Evolutionary conservation across 2,329 filamentous ascomycete genomes (phyloP), one percentile per base, ranked within the genome.

Genomic region (Aureobasidium uvarum): DNA sequence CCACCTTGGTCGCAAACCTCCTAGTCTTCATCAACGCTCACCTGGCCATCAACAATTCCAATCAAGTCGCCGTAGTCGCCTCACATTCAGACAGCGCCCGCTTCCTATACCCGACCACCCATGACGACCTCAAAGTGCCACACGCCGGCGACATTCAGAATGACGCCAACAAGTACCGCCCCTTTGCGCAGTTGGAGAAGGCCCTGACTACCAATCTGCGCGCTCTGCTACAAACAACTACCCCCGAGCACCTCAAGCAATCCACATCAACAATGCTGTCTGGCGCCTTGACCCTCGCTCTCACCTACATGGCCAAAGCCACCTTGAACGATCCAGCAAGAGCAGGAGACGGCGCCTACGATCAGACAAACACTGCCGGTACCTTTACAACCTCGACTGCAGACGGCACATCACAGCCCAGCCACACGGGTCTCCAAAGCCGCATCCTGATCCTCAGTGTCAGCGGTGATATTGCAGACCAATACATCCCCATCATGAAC

Each of bases 401-500:
- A 63, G 76, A 79, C 59, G 76, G 76, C 59, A 71, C 75, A 39
- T 70, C 71, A 62, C 72, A 71, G 69, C 75, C 73, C 66, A 74
- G 68, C 66, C 74, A 67, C 70, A 76, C 70, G 70, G 81, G 84
- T 20, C 81, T 95, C 23, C 88, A 90, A 70, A 89, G 89, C 16
- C 90, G 95, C 67, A 96, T 99, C 72, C 84, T 99, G 64, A 88
- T 98, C 68, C 77, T 99, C 63, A 96, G 91, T 55, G 92, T 97
- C 5, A 96, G 91, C 54, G 92, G 92, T 73, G 90, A 94, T 72
- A 86, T 96, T 0, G 87, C 92, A 5, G 90, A 86, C 67, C 88
- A 98, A 77, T 99, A 99, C 80, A 99, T 99, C 65, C 90, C 94
- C 0, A 95, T 96, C 70, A 99, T 99, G 95, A 99, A 99, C 79